Percentiles rank a stretch among this genome's conserved stretches.
Evolutionary conservation across 345 rosid genomes (phyloP).

Genomic region (Citrus glauca): DNA sequence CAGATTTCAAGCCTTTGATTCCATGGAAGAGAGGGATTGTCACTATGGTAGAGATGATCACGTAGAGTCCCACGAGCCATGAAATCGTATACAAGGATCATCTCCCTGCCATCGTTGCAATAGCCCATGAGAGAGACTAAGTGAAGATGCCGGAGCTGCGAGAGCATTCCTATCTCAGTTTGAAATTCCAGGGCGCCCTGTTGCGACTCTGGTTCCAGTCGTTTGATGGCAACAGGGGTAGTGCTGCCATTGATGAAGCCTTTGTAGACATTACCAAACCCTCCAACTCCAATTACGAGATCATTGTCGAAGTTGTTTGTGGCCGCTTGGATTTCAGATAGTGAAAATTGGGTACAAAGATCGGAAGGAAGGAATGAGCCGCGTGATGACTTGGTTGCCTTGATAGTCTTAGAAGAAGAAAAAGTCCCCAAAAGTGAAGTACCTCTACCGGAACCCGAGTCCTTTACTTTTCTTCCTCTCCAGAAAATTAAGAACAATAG

Average conservation of each 20-base stretch:
- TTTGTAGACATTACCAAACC: constrained; percentile 40
- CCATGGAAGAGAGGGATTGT: constrained; percentile 32
- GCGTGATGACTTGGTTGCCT: not conserved
- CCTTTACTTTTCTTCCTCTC: not conserved
- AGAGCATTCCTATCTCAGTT: constrained; percentile 43
- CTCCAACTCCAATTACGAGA: constrained; percentile 33
- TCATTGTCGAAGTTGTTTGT: constrained; percentile 33
- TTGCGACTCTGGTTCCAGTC: constrained; percentile 23
- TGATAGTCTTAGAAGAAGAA: not conserved
- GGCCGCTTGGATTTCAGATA: constrained; percentile 22
- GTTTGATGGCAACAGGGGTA: constrained; percentile 34
- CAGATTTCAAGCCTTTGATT: constrained; percentile 30
- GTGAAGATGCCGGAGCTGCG: constrained; percentile 31
- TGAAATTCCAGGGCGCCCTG: constrained; percentile 36
- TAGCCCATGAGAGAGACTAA: constrained; percentile 38
- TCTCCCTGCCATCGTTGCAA: constrained; percentile 29
- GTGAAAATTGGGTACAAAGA: constrained; percentile 1
- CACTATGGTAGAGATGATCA: constrained; percentile 27
- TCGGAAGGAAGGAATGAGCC: not conserved
- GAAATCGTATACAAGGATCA: constrained; percentile 40
- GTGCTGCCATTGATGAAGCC: constrained; percentile 30
- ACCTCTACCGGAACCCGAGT: not conserved
- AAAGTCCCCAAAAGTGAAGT: not conserved
- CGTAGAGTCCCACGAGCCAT: constrained; percentile 37
- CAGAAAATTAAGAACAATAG: not conserved